A percentile compares a stretch with the other conserved stretches of the same genome.
Evolutionary conservation across 1,284 basidiomycete species (phyloP).

Genomic region (Pisolithus thermaeus): DNA sequence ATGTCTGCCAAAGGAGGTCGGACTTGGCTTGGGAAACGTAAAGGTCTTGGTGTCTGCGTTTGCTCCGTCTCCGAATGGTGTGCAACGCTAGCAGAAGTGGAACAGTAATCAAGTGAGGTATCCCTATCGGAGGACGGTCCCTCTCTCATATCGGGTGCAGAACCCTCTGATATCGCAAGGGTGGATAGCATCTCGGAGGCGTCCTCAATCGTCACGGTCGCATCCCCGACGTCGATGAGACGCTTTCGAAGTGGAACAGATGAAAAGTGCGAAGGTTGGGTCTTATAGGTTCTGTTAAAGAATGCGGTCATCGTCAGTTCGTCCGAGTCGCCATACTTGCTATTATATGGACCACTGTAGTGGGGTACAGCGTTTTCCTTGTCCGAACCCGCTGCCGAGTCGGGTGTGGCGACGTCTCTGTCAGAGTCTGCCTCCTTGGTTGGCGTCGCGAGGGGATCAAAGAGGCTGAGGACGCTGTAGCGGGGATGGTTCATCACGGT

Average conservation of each 20-base stretch:
- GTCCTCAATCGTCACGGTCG: slow-evolving; percentile 28
- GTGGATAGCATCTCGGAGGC: slow-evolving; percentile 1
- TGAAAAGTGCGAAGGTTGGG: slow-evolving; percentile 25
- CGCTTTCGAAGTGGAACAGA: slow-evolving; percentile 40
- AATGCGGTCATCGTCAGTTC: slow-evolving; percentile 42
- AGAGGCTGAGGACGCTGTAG: slow-evolving; percentile 47
- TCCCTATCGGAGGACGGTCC: background rate
- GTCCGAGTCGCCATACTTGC: slow-evolving; percentile 15
- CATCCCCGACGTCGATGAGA: slow-evolving; percentile 57
- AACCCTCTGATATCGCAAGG: slow-evolving; percentile 6
- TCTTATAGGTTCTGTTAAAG: slow-evolving; percentile 38
- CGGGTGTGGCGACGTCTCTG: slow-evolving; percentile 11
- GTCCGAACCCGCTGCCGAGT: slow-evolving; percentile 37
- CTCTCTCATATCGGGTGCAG: background rate
- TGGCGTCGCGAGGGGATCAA: slow-evolving; percentile 44
- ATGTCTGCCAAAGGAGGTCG: slow-evolving; percentile 22
- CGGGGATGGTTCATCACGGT: slow-evolving; percentile 31
- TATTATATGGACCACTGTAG: background rate
- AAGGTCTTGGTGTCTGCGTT: slow-evolving; percentile 1
- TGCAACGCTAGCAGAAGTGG: background rate
- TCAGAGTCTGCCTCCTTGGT: background rate
- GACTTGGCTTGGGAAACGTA: background rate
- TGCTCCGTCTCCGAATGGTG: background rate
- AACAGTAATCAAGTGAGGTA: slow-evolving; percentile 1
- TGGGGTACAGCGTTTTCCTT: slow-evolving; percentile 50